Evolutionary conservation across 2,329 filamentous ascomycete species (phyloP).

Genomic region (Cadophora gregata): DNA sequence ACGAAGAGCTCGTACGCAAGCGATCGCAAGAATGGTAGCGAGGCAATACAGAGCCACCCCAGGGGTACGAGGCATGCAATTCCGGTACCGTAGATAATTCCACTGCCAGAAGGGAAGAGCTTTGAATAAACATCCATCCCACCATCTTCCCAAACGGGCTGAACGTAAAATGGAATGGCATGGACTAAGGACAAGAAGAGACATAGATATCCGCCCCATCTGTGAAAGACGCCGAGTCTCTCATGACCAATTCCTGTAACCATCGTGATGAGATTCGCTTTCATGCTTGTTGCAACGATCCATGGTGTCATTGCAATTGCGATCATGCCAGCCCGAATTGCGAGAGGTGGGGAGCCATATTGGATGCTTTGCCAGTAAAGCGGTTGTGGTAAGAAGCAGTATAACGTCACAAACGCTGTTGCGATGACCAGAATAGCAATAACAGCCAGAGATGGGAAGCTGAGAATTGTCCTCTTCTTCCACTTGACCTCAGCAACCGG

Average conservation of each 20-base stretch:
- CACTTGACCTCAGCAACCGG: conserved; percentile 77
- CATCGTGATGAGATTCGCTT: conserved; percentile 83
- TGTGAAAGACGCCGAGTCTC: conserved; percentile 88
- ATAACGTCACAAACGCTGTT: conserved; percentile 75
- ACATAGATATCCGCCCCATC: conserved; percentile 89
- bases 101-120: conserved; percentile 68
- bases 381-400: conserved; percentile 86
- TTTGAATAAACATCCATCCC: conserved; percentile 73
- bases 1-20: conserved; percentile 88
- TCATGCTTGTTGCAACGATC: conserved; percentile 89
- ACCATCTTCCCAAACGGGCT: conserved; percentile 82
- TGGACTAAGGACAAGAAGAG: conserved; percentile 84
- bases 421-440: conserved; percentile 71
- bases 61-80: conserved; percentile 82
- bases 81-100: conserved; percentile 84
- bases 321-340: conserved; percentile 89
- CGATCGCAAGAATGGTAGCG: conserved; percentile 77
- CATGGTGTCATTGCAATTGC: conserved; percentile 90
- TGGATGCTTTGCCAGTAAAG: conserved; percentile 88
- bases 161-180: conserved; percentile 86
- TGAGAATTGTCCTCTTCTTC: conserved; percentile 67
- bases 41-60: conserved; percentile 82
- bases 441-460: conserved; percentile 81
- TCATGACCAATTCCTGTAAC: conserved; percentile 93
- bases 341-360: conserved; percentile 86